Evolutionary conservation across 2,329 filamentous ascomycete species (phyloP), one percentile per base, ranked within the genome.

Genomic region (Beauveria sp.): DNA sequence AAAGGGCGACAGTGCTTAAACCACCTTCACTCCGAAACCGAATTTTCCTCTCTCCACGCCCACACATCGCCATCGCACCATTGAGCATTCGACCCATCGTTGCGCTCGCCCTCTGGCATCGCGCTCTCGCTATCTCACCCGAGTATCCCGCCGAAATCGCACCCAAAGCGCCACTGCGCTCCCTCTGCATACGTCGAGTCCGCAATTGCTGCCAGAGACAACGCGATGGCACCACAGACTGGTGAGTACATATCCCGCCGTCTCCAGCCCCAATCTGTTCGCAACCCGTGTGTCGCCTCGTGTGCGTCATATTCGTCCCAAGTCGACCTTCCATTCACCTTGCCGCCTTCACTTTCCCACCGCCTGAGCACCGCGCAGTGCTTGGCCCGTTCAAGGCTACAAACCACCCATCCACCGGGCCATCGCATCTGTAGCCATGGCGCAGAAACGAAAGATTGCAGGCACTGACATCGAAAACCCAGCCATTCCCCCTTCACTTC

Each of bases 401-500:
- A 9, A 46, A 46, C 20, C 58, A 40, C 10, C 8, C 46, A 20
- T 24, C 22, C 34, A 38, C 12, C 34, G 14, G 34, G 24, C 6
- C 20, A 24, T 38, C 42, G 57, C 49, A 28, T 14, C 61, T 49
- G 43, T 60, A 65, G 64, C 54, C 62, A 75, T 74, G 73, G 68
- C 73, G 60, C 64, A 72, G 68, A 75, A 79, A 67, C 69, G 70
- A 64, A 74, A 71, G 65, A 67, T 69, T 59, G 66, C 71, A 61
- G 71, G 74, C 68, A 69, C 73, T 76, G 72, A 78, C 70, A 65
- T 67, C 60, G 62, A 67, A 65, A 65, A 67, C 70, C 72, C 70
- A 73, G 77, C 78, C 64, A 78, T 84, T 60, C 84, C 84, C 34
- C 84, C 85, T 18, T 76, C 84, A 46, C 80, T 89, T 4, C 91